Evolutionary conservation across 495 filamentous ascomycete species (phyloP), one percentile per base, ranked within the genome.

Genomic region (Aspergillus kassunensis): DNA sequence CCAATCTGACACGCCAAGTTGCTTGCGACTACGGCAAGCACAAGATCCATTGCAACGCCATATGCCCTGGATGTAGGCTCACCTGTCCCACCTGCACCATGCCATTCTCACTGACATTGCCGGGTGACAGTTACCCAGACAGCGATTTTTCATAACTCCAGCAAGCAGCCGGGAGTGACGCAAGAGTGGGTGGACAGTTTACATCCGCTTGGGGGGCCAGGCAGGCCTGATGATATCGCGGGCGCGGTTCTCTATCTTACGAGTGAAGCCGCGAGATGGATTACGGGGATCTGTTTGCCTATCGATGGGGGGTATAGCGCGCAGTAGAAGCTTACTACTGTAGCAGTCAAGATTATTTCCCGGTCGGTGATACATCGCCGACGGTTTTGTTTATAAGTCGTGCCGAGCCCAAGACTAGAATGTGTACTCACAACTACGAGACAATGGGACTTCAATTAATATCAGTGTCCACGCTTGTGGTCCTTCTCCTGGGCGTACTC

Each of bases 11-110:
- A 0, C 61, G 70, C 47, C 60, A 70, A 27, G 61, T 75, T 0
- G 78, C 77, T 0, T 35, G 79, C 27, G 79, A 82, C 35, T 81
- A 75, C 61, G 76, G 66, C 2, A 44, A 45, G 15, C 51, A 80
- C 35, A 58, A 68, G 11, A 82, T 84, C 48, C 77, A 82, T 63
- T 63, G 60, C 46, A 82, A 83, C 66, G 72, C 70, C 0, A 54
- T 82, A 11, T 77, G 72, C 51, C 80, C 78, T n/a, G 79, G 79
- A 12, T 78, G 72, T 79, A 24, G 10, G 13, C 1, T 25, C 9
- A 35, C 8, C 24, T 23, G 16, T 25, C 39, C 27, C 2, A 9
- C n/a, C n/a, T n/a, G n/a, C n/a, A n/a, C n/a, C n/a, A 27, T 27
- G 9, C 9, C 24, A 27, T 4, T 27, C 4, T 9, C 9, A 27